Evolutionary conservation across 2,329 filamentous ascomycete genomes (phyloP), one percentile per base, ranked within the genome.

Genomic region (Aspergillus intermedius): DNA sequence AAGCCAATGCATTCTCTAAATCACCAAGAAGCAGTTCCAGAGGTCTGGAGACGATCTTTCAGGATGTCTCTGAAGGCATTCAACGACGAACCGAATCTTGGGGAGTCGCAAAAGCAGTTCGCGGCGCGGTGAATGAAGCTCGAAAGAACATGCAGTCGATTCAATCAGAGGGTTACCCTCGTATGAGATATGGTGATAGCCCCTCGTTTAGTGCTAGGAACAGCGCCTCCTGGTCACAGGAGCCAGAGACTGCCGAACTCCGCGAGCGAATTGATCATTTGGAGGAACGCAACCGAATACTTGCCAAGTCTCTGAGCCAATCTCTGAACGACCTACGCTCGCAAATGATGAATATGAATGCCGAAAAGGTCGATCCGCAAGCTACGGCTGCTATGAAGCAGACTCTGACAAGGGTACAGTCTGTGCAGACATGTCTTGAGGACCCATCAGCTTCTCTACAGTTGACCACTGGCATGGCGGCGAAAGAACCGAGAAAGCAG

Each of bases 41-140:
- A 46, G 69, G 72, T 10, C 60, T 76, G 1, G 74, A 77, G 52
- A 59, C 64, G 2, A 58, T 76, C 22, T 69, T 77, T 23, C 72
- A 75, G 49, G 74, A 76, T 54, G 72, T 76, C 25, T 74, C 74
- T 1, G 70, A 72, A 49, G 71, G 71, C 10, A 63, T 77, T 5
- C 73, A 76, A 50, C 71, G 67, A 40, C 71, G 72, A 5, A 73
- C 74, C 7, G 74, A 77, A 55, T 61, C 67, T 4, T 77, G 74
- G 74, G 72, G 72, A 4, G 73, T 77, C 22, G 68, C 72, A 9
- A 76, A 74, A 54, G 73, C 69, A 37, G 70, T 77, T 12, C 70
- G 73, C 49, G 74, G 73, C 10, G 74, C 74, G 19, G 69, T 75
- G 40, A 72, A 60, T 17, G 73, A 75, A 59, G 72, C 72, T 12